Evolutionary conservation across 345 rosid species (phyloP).

Genomic region (Euphorbia tirucalli): DNA sequence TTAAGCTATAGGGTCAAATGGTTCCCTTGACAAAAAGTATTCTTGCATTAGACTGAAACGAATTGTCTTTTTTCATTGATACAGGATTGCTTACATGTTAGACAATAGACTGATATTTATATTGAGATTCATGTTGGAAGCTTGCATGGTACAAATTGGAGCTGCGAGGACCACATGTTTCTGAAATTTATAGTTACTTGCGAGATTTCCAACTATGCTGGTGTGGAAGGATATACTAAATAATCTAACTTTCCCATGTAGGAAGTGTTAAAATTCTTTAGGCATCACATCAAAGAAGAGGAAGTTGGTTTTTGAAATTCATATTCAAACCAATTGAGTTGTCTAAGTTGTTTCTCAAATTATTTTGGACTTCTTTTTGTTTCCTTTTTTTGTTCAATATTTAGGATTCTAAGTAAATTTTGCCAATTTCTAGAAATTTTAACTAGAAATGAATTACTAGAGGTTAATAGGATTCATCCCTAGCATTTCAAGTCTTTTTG

Average conservation of each 20-base stretch:
- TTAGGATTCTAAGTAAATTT: background rate
- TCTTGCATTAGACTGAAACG: background rate
- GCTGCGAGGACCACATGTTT: background rate
- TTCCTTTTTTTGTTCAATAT: background rate
- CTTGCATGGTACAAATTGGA: background rate
- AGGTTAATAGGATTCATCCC: background rate
- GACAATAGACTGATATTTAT: background rate
- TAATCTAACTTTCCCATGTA: background rate
- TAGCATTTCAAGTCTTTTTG: background rate
- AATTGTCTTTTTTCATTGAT: background rate
- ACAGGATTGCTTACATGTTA: background rate
- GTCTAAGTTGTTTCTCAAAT: background rate
- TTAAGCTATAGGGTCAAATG: no score
- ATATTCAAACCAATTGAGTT: background rate
- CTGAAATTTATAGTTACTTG: background rate
- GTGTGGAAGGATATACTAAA: background rate
- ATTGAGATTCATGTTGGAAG: background rate
- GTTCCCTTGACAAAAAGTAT: background rate
- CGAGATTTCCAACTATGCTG: background rate
- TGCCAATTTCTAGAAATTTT: background rate
- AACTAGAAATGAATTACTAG: background rate
- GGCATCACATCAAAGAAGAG: background rate
- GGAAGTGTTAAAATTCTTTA: background rate
- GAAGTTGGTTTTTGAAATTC: background rate
- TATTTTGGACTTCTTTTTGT: background rate